Evolutionary conservation across 1,284 basidiomycete species (phyloP).

Genomic region (Filobasidium uniguttulatum): DNA sequence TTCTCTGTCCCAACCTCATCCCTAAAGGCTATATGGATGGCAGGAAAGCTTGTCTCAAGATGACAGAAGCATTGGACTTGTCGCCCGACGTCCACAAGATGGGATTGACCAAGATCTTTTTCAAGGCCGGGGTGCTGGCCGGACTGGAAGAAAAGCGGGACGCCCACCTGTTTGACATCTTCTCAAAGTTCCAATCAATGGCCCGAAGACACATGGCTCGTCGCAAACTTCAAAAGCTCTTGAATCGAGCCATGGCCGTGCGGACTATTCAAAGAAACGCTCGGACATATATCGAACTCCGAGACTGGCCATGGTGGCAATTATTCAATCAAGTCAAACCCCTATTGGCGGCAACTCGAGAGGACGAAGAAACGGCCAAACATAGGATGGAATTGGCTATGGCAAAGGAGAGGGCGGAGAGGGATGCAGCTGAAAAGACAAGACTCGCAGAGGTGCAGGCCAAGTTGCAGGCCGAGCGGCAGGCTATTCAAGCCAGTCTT

Average conservation of each 20-base stretch:
- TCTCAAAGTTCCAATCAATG: constrained; percentile 73
- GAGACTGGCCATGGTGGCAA: constrained; percentile 99
- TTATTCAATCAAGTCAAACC: constrained; percentile 93
- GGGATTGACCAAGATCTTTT: constrained; percentile 96
- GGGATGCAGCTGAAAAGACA: constrained; percentile 66
- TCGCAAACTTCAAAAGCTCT: constrained; percentile 84
- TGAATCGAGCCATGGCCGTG: constrained; percentile 83
- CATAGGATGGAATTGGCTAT: constrained; percentile 77
- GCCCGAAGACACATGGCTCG: constrained; percentile 75
- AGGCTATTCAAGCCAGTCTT: constrained; percentile 64
- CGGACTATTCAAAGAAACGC: constrained; percentile 91
- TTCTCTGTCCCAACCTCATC: constrained; percentile 83
- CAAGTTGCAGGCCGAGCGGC: constrained; percentile 65
- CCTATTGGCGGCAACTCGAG: constrained; percentile 76
- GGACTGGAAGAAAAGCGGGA: constrained; percentile 92
- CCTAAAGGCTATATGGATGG: constrained; percentile 95
- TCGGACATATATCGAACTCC: constrained; percentile 70
- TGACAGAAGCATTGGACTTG: constrained; percentile 79
- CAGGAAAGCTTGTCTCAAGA: constrained; percentile 80
- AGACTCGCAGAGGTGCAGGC: constrained; percentile 64
- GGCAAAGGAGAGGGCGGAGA: constrained; percentile 69
- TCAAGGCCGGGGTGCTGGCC: constrained; percentile 97
- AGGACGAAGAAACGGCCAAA: constrained; percentile 77
- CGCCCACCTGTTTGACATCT: constrained; percentile 70
- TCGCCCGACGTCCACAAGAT: constrained; percentile 77